Conservation (phyloP, 1,284 basidiomycete genomes). For the Rhodofomes roseus region DNA sequence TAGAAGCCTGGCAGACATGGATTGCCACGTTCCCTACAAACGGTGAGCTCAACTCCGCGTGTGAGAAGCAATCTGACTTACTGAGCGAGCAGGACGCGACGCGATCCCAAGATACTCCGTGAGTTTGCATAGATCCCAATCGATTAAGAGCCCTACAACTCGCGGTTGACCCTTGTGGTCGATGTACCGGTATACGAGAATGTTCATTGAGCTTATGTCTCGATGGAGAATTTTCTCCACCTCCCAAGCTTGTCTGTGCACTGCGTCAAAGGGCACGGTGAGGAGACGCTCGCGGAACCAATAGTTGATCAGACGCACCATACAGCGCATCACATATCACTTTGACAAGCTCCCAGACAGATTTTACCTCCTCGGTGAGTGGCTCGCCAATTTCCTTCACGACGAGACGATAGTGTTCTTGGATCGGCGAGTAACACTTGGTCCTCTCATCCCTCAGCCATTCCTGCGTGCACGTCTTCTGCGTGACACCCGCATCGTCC, state of each 20-base stretch:
- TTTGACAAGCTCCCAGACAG: neutral
- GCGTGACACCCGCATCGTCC: neutral
- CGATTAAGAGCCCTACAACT: neutral
- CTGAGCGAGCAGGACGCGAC: neutral
- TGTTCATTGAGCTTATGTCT: constrained; percentile 4
- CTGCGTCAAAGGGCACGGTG: neutral
- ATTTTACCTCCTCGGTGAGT: constrained; percentile 3
- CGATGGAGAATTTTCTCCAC: neutral
- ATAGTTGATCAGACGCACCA: constrained; percentile 1
- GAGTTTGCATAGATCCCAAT: constrained; percentile 6
- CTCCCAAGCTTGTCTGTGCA: constrained; percentile 1
- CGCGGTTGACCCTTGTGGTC: neutral
- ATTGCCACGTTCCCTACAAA: constrained; percentile 9
- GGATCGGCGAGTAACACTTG: neutral
- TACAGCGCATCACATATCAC: constrained; percentile 1
- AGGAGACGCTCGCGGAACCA: too few species aligned
- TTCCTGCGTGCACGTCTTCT: neutral
- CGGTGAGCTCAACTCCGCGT: neutral
- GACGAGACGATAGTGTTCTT: constrained; percentile 6
- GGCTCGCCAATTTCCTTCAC: constrained; percentile 5
- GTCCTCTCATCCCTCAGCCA: neutral
- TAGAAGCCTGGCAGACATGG: constrained; percentile 10
- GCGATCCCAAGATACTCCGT: neutral
- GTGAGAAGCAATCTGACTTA: neutral
- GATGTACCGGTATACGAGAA: neutral